Percentiles rank a stretch among this genome's conserved stretches.
phyloP scores from a whole-genome alignment of 495 filamentous ascomycete genomes.

The Neurospora sp. region DNA sequence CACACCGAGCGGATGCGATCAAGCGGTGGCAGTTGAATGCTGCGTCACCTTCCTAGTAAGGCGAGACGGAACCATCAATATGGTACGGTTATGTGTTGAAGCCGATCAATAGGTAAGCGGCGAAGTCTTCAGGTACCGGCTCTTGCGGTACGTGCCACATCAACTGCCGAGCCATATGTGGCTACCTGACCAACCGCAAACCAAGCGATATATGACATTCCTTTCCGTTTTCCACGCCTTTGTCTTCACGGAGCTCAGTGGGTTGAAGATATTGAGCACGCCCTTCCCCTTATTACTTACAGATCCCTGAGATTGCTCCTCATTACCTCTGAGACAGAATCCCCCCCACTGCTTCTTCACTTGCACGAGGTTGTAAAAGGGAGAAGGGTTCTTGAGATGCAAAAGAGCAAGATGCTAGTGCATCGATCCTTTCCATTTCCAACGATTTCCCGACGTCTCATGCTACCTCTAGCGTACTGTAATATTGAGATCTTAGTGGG shows the following conservation, averaged over 20 bases:
- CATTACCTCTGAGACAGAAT: neutral
- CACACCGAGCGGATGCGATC: neutral
- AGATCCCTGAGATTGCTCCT: neutral
- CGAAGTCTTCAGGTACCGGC: neutral
- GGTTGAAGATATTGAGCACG: neutral
- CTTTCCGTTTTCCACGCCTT: neutral
- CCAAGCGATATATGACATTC: neutral
- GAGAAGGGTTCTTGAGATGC: neutral
- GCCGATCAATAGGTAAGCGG: neutral
- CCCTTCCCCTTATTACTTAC: neutral
- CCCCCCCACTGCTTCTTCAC: neutral
- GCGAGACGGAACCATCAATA: neutral
- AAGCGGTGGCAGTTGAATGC: neutral
- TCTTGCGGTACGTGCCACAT: neutral
- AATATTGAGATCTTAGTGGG: neutral
- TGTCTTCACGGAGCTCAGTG: neutral
- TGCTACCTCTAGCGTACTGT: neutral
- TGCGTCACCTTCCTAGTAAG: neutral
- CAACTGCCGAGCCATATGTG: neutral
- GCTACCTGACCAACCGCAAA: neutral
- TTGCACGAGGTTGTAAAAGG: neutral
- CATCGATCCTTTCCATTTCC: neutral
- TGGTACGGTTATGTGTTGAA: neutral
- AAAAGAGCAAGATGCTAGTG: neutral
- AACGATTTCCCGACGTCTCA: neutral